Base-by-base conservation (phyloP, 176 grass and related monocot species). In the Luzula sylvatica region DNA sequence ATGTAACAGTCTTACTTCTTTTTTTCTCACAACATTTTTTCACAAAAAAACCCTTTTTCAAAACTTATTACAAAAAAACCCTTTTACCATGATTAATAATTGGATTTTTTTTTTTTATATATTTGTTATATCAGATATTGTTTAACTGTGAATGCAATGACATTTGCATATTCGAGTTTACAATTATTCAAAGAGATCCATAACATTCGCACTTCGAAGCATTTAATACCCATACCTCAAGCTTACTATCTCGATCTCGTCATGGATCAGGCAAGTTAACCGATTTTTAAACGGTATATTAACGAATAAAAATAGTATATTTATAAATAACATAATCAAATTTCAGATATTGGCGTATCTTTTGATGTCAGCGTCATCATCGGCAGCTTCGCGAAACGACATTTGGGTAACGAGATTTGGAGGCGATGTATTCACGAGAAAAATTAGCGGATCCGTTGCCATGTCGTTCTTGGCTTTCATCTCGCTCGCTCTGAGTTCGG, bases 321-420 rank as follows among this genome's bases (percentile, higher is more conserved):
- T 35, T 35, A 2, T 9, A 12, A 52, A 61, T 2, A 16, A 26
- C 24, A 21, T 11, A 23, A 25, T 30, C 43, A 46, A 52, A 2
- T 15, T 75, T 77, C 71, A 96, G 92, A 75, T 65, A n/a, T 11
- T 96, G 60, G 85, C 92, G 0, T 96, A 96, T 17, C 81, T 96
- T 47, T 58, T 96, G 29, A 86, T 96, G 72, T 96, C 92, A 1
- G 77, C 92, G 12, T 86, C 92, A 20, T 96, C 92, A 1, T 70
- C 75, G 15, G 92, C 92, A n/a, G 85, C 81, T 38, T 96, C 92
- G 0, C 84, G 71, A 21, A 69, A 77, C 22, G 74, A 96, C 46
- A 70, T 90, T 38, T 96, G 92, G 92, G 72, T 90, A 38, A 59
- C 92, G 26, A 79, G 71, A 48, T 96, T 96, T 28, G 85, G 92